These are phyloP conservation scores for Tuber aestivum DNA, from an alignment of 495 filamentous ascomycete species.

Conservation along the genomic window DNA sequence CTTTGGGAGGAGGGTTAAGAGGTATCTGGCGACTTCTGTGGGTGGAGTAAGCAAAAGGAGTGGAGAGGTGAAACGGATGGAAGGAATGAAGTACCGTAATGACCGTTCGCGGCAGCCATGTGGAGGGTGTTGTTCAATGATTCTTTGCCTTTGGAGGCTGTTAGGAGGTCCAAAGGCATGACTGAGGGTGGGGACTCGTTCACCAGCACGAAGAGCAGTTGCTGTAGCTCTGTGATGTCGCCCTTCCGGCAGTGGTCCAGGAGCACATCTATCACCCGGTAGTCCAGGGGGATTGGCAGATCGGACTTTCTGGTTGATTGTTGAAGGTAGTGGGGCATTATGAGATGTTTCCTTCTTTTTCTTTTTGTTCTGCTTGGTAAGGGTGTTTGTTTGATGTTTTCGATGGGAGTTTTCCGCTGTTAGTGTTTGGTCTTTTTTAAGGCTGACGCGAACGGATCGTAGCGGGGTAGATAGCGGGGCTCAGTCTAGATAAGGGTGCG, in stretches of 20 bases:
- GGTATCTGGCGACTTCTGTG: slow-evolving; percentile 50
- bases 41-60: neutral
- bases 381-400: neutral
- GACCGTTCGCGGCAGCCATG: slow-evolving; percentile 85
- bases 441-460: neutral
- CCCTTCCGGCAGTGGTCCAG: neutral
- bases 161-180: slow-evolving; percentile 50
- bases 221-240: neutral
- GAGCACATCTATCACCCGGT: neutral
- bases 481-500: neutral
- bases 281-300: neutral
- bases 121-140: slow-evolving; percentile 71
- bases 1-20: slow-evolving; percentile 48
- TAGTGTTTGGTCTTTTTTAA: neutral
- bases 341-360: neutral
- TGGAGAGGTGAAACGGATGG: slow-evolving; percentile 8
- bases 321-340: neutral
- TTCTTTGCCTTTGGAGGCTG: slow-evolving; percentile 60
- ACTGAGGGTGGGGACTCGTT: neutral
- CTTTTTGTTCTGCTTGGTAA: neutral
- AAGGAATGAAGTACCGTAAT: slow-evolving; percentile 54
- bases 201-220: neutral
- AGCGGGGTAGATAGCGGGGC: neutral
- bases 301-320: neutral
- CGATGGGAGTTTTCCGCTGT: neutral